Evolutionary conservation across 164 flowering plant genomes (phyloP).

Genomic region (Magnolia officinalis): DNA sequence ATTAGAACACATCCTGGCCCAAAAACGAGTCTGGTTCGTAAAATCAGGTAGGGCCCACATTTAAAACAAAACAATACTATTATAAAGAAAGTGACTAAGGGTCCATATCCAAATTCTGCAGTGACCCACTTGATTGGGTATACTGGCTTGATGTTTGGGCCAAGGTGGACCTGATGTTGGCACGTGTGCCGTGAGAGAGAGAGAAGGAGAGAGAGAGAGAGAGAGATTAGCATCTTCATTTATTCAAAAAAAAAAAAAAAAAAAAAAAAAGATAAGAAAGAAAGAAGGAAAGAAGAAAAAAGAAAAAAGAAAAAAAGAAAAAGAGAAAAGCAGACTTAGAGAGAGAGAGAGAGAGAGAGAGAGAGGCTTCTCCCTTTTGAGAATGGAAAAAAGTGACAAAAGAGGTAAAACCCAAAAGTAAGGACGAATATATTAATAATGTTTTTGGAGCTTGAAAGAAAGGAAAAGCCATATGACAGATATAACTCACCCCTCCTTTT

Average conservation of each 20-base stretch:
- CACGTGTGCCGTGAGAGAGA: no score
- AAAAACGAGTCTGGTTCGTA: no score
- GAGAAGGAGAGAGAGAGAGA: background rate
- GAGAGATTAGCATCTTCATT: background rate
- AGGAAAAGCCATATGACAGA: constrained; percentile 12
- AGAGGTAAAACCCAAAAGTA: constrained; percentile 27
- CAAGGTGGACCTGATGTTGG: no score
- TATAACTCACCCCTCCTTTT: constrained; percentile 14
- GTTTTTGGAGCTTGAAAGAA: constrained; percentile 11
- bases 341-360: constrained; percentile 18
- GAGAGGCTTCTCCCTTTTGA: constrained; percentile 36
- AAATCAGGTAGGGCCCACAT: no score
- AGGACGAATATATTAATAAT: constrained; percentile 21
- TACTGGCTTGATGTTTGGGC: no score
- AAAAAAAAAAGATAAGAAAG: background rate
- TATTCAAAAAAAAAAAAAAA: background rate
- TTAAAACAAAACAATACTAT: no score
- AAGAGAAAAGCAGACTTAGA: background rate
- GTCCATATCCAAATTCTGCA: no score
- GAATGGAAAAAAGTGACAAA: constrained; percentile 16
- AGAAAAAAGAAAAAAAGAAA: background rate
- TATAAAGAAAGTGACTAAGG: no score
- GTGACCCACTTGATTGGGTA: no score
- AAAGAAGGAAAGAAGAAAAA: background rate
- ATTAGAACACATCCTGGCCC: no score